Base-by-base conservation (phyloP, 2,329 filamentous ascomycete genomes). In the Fusarium sp. region DNA sequence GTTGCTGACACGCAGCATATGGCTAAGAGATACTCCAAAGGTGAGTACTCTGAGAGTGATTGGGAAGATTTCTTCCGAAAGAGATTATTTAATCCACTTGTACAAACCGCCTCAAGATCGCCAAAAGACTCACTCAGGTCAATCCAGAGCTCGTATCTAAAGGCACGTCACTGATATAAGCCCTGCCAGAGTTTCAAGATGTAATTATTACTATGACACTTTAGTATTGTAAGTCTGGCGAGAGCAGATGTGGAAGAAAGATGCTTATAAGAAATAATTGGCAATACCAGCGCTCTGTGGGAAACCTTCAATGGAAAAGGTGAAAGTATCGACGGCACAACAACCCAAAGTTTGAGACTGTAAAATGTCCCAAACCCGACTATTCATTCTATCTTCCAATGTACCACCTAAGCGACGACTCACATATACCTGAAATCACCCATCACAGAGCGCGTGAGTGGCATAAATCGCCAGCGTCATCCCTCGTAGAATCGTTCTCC, bases 161-260 rank as follows among this genome's bases (percentile, higher is more conserved):
- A n/a, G 6, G 39, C 39, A n/a, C 5, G 39, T 16, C 16, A 15
- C 39, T 41, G 22, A 41, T 0, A 2, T n/a, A 3, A n/a, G 2
- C 14, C 22, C 22, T 41, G 11, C 22, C 0, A 41, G 39, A 41
- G 1, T n/a, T 41, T 41, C 39, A n/a, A 6, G 39, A 41, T n/a
- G 0, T 1, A 41, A 41, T 0, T 41, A 41, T 24, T 41, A 41
- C 14, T 41, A 41, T 4, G 39, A 41, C 0, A n/a, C 0, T 5
- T 22, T 41, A 7, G 39, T 41, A 24, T 41, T 3, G 22, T 41
- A 24, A 16, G 39, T 41, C n/a, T 41, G 0, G 14, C 14, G 5
- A 41, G 0, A 0, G 15, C 9, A 41, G 6, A 24, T 24, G 9
- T 24, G 39, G 22, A 16, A 7, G 22, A 41, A 0, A 24, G 6